phyloP scores from a whole-genome alignment of 164 flowering plant species.

The Vitis cinerea region DNA sequence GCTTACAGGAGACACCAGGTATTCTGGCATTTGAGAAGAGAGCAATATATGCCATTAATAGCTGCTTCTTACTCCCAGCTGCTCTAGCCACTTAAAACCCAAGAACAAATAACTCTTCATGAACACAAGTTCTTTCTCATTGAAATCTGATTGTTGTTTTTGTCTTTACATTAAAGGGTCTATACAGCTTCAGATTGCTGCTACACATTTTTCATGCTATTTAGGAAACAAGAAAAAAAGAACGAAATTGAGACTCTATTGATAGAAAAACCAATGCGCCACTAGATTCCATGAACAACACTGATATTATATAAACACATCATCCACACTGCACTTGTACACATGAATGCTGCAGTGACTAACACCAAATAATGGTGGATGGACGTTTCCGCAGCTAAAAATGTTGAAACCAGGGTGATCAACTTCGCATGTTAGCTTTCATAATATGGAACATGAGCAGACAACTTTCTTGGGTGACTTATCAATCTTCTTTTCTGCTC shows the following conservation, averaged over 20 bases:
- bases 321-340: conserved; percentile 11
- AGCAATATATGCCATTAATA: too few relatives aligned
- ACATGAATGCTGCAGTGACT: conserved; percentile 13
- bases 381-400: conserved; percentile 3
- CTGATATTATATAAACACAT: conserved; percentile 11
- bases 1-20: too few relatives aligned
- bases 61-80: not conserved
- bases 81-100: too few relatives aligned
- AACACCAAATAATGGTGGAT: not conserved
- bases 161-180: conserved; percentile 16
- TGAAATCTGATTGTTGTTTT: conserved; percentile 10
- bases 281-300: conserved; percentile 2
- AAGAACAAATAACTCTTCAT: not conserved
- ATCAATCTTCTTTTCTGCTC: conserved; percentile 65
- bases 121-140: not conserved
- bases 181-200: conserved; percentile 18
- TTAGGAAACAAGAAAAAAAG: not conserved
- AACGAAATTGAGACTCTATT: not conserved
- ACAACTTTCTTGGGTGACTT: conserved; percentile 42
- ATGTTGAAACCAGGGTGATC: conserved; percentile 1
- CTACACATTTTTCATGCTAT: conserved; percentile 13
- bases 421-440: conserved; percentile 17
- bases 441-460: conserved; percentile 62
- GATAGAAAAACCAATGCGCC: not conserved
- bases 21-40: too few relatives aligned